A percentile compares a stretch with the other conserved stretches of the same genome.
phyloP scores from a whole-genome alignment of 495 filamentous ascomycete genomes.

The Coniosporium apollinis region DNA sequence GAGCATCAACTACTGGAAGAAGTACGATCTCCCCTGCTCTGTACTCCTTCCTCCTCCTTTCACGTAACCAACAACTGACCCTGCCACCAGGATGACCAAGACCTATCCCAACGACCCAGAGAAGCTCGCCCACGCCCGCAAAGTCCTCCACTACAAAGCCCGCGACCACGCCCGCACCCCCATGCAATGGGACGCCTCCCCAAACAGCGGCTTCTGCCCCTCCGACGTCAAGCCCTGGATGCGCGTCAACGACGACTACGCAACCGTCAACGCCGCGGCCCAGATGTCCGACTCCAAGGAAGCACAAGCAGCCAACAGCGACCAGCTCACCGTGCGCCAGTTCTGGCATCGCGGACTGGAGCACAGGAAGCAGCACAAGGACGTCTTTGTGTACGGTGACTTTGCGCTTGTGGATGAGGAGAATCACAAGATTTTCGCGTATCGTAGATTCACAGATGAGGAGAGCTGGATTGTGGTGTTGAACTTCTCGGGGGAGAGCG shows the following conservation, averaged over 20 bases:
- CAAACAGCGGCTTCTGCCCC: constrained; percentile 22
- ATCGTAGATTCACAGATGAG: constrained; percentile 14
- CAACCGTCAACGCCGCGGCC: constrained; percentile 16
- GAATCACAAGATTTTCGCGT: constrained; percentile 25
- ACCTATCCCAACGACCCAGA: constrained; percentile 13
- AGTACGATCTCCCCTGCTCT: constrained; percentile 10
- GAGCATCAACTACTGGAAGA: constrained; percentile 32
- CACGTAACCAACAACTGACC: neutral
- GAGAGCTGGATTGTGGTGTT: constrained; percentile 25
- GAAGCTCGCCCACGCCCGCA: constrained; percentile 10
- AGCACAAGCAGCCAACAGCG: neutral
- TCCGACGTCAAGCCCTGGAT: constrained; percentile 21
- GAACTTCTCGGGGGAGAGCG: constrained; percentile 25
- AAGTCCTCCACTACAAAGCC: constrained; percentile 19
- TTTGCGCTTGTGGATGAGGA: constrained; percentile 23
- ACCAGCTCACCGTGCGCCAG: constrained; percentile 22
- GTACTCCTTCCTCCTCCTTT: neutral
- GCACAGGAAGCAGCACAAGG: constrained; percentile 24
- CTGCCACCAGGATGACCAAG: constrained; percentile 7
- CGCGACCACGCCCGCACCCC: constrained; percentile 25
- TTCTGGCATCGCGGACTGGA: constrained; percentile 29
- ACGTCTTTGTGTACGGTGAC: constrained; percentile 30
- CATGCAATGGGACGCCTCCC: constrained; percentile 19
- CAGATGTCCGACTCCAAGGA: constrained; percentile 12
- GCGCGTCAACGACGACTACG: constrained; percentile 24